Evolutionary conservation across 1,139 yeast genomes (phyloP).

Genomic region (Casaregolazyma lundiana): DNA sequence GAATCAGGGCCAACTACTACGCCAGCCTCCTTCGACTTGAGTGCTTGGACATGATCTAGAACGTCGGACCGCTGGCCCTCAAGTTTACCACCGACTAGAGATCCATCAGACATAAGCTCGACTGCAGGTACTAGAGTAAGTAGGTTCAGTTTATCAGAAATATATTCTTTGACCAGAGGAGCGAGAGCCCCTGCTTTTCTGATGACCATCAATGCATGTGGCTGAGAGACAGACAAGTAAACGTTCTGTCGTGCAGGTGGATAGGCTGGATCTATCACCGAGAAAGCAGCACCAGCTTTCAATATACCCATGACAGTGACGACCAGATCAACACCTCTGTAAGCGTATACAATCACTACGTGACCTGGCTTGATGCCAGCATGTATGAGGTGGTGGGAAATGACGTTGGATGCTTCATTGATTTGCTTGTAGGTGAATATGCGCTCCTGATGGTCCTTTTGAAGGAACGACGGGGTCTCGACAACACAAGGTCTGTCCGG

Average conservation of each 20-base stretch:
- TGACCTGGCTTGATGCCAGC: slow-evolving; percentile 87
- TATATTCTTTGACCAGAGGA: slow-evolving; percentile 70
- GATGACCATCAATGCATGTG: slow-evolving; percentile 82
- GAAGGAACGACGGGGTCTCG: slow-evolving; percentile 73
- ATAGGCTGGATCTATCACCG: slow-evolving; percentile 97
- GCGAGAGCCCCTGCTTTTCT: slow-evolving; percentile 85
- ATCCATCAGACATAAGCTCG: slow-evolving; percentile 73
- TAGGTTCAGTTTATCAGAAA: slow-evolving; percentile 64
- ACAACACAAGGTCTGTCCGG: slow-evolving; percentile 90
- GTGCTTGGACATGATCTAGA: slow-evolving; percentile 44
- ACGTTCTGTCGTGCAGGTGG: slow-evolving; percentile 97
- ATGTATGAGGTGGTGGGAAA: slow-evolving; percentile 79
- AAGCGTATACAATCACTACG: slow-evolving; percentile 95
- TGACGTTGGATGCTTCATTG: slow-evolving; percentile 88
- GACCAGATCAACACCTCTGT: slow-evolving; percentile 94
- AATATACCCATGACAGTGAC: slow-evolving; percentile 96
- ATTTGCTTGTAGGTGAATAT: slow-evolving; percentile 79
- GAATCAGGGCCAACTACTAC: slow-evolving; percentile 97
- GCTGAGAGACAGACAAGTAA: slow-evolving; percentile 88
- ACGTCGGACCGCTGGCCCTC: slow-evolving; percentile 41
- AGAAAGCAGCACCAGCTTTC: slow-evolving; percentile 97
- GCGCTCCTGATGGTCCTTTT: slow-evolving; percentile 53
- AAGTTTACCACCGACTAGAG: slow-evolving; percentile 54
- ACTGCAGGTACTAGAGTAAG: slow-evolving; percentile 71
- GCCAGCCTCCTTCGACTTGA: slow-evolving; percentile 61